Conservation (phyloP, 2,329 filamentous ascomycete species). For the Fonsecaea nubica region DNA sequence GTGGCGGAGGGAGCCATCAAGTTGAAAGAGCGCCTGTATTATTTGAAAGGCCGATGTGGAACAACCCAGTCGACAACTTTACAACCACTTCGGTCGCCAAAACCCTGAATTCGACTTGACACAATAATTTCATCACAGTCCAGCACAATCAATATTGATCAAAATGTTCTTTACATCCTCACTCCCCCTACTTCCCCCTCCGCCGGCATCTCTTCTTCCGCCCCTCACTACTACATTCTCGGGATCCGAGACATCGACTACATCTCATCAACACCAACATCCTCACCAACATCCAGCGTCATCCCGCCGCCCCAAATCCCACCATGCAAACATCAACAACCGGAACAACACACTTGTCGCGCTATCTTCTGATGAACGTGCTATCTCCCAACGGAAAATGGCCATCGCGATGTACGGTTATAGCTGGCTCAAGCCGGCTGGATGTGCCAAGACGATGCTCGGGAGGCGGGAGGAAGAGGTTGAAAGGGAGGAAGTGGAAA, state of each 20-base stretch:
- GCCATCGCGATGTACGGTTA: conserved; percentile 88
- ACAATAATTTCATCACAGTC: neutral
- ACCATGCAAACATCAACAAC: conserved; percentile 24
- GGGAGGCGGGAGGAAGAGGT: conserved; percentile 87
- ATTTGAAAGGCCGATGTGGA: neutral
- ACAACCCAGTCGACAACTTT: neutral
- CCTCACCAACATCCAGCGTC: conserved; percentile 27
- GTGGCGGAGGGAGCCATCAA: neutral
- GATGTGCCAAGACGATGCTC: conserved; percentile 85
- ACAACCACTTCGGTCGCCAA: neutral
- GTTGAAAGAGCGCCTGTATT: neutral
- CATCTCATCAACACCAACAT: conserved; percentile 16
- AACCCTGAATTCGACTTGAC: neutral
- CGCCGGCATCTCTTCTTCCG: conserved; percentile 36
- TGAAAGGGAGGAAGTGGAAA: conserved; percentile 83
- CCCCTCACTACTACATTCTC: conserved; percentile 24
- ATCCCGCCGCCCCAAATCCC: conserved; percentile 33
- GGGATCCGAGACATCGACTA: conserved; percentile 11
- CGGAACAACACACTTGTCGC: conserved; percentile 66
- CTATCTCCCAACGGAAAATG: conserved; percentile 75
- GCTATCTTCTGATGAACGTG: conserved; percentile 77
- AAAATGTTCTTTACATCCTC: conserved; percentile 32
- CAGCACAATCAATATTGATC: neutral
- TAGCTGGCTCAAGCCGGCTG: conserved; percentile 88
- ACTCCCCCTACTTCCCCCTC: conserved; percentile 35